Base-by-base conservation (phyloP, 371 early-diverging fungal genomes). In the Circinella umbellata region DNA sequence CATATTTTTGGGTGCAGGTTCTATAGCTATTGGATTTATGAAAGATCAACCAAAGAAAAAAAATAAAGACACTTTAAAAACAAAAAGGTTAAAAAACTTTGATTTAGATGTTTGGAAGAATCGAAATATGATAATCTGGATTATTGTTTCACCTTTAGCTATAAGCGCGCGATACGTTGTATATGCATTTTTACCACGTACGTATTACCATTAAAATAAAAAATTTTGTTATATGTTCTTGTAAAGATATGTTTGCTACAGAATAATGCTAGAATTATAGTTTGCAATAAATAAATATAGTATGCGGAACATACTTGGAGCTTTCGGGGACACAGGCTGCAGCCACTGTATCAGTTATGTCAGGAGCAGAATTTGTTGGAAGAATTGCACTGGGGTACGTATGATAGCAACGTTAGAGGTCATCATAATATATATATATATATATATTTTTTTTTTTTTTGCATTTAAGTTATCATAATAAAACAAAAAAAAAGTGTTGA, bases 21-120 rank as follows among this genome's bases (percentile, higher is more conserved):
- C 14, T n/a, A 18, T 57, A 57, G 34, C 57, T 7, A 57, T 57
- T n/a, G 57, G 2, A 0, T 57, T 57, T 14, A 9, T 57, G 35
- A 57, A 57, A 57, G 57, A 57, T 57, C 57, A 57, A 51, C 51
- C 51, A 13, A 51, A 0, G 4, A 51, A 4, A 57, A 57, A 57
- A 27, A 57, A n/a, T 34, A 51, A 51, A 51, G 11, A 42, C 6
- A 42, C 2, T 42, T 42, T 1, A 51, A 57, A 7, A 57, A 57
- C 7, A 57, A 57, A 7, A 34, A 11, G 27, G 2, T 27, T 2
- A 9, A 57, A 27, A 7, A 57, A 34, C n/a, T 57, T 57, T 34
- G 57, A 57, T 57, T 14, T 57, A 7, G n/a, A n/a, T 57, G 4
- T 57, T 11, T 34, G 18, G 6, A 57, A 57, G 35, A 34, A 27